Percentiles rank a stretch among this genome's conserved stretches.
These are phyloP conservation scores for Dryadomyces sulphureus DNA, from an alignment of 2,329 filamentous ascomycete genomes.

Conservation along the genomic window DNA sequence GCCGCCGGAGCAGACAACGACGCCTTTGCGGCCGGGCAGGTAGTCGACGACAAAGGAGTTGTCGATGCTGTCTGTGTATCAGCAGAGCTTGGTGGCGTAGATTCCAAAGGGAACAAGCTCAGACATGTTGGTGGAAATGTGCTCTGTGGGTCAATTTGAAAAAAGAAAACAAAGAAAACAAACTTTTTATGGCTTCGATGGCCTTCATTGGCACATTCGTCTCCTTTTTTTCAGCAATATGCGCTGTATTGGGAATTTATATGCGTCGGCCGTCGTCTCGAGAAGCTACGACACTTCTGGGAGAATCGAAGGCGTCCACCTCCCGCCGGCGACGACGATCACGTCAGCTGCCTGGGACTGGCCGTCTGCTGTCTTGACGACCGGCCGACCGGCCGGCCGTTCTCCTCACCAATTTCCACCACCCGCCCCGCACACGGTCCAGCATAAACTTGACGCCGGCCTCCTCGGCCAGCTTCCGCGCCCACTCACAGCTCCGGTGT, in stretches of 20 bases:
- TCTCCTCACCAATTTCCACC: too few relatives aligned
- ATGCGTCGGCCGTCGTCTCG: neutral
- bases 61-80: neutral
- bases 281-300: too few relatives aligned
- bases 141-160: neutral
- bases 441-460: too few relatives aligned
- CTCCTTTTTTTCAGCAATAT: neutral
- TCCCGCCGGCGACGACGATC: too few relatives aligned
- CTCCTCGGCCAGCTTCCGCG: too few relatives aligned
- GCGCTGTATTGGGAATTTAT: neutral
- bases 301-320: too few relatives aligned
- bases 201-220: neutral
- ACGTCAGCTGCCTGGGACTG: too few relatives aligned
- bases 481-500: too few relatives aligned
- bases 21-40: neutral
- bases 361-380: too few relatives aligned
- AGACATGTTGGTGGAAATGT: neutral
- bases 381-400: too few relatives aligned
- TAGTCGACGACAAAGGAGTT: neutral
- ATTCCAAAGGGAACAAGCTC: neutral
- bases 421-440: too few relatives aligned
- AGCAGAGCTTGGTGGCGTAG: neutral
- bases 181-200: neutral
- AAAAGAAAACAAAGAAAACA: neutral
- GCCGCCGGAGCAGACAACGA: neutral